Base-by-base conservation (phyloP, 2,329 filamentous ascomycete genomes). In the Nemania serpens region DNA sequence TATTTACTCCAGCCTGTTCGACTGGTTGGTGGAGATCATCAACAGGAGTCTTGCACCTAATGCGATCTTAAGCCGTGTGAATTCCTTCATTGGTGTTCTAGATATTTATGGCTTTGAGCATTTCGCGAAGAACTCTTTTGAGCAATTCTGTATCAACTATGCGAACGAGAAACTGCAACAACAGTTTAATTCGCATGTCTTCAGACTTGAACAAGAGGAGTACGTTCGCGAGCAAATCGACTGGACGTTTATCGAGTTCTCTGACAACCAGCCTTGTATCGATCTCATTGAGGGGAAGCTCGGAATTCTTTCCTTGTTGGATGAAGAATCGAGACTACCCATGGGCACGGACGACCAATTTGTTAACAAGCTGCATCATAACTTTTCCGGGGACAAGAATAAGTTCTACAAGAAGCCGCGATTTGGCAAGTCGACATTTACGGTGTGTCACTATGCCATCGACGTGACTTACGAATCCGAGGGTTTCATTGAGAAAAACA, bases 101-200 rank as follows among this genome's bases (percentile, higher is more conserved):
- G 95, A 99, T 91, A 99, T 99, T 69, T 98, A 98, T 77, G 94
- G 94, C 66, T 99, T 99, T 73, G 95, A 99, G 77, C 95, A 98
- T 78, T 99, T 99, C 73, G 94, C 95, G 64, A 98, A 97, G 82
- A 99, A 99, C 80, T 99, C 95, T 0, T 99, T 99, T 71, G 95
- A 99, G 76, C 95, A 99, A 76, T 99, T 99, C 78, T 99, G 95
- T 79, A 99, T 99, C 85, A 99, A 99, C 78, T 99, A 99, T 73
- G 95, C 95, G 78, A 99, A 99, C 77, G 95, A 99, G 78, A 99
- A 99, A 79, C 82, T 99, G 56, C 95, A 99, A 75, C 95, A 99
- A 76, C 94, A 98, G 75, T 99, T 99, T 82, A 99, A 99, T 78
- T 92, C 96, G 75, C 95, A 99, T 73, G 95, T 99, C 37, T 99